Percentiles rank a stretch among this genome's conserved stretches.
phyloP scores from a whole-genome alignment of 1,284 basidiomycete species.

The Cutaneotrichosporon sp. region DNA sequence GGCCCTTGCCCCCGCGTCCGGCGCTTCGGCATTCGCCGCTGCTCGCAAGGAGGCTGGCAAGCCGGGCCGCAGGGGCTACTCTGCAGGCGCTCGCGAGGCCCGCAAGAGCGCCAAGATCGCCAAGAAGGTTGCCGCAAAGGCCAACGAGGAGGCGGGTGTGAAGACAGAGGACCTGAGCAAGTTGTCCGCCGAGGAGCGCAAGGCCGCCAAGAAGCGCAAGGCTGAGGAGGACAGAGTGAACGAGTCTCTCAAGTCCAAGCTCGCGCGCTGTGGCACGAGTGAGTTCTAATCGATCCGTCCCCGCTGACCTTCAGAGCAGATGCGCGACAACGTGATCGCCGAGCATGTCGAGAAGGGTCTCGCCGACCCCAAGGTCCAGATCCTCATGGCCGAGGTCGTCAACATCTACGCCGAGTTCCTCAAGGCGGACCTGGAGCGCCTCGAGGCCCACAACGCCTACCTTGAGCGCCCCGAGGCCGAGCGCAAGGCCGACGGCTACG shows the following conservation, averaged over 20 bases:
- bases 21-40: too few relatives aligned
- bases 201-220: background rate
- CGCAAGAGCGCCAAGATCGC: background rate
- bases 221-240: background rate
- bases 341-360: slow-evolving; percentile 57
- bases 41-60: too few relatives aligned
- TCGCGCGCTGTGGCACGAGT: slow-evolving; percentile 25
- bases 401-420: slow-evolving; percentile 63
- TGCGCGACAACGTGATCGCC: slow-evolving; percentile 40
- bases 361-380: slow-evolving; percentile 58
- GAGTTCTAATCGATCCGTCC: slow-evolving; percentile 8
- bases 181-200: background rate
- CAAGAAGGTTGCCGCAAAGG: background rate
- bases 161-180: background rate
- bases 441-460: slow-evolving; percentile 38
- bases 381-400: slow-evolving; percentile 65
- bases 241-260: slow-evolving; percentile 5
- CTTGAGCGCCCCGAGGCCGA: slow-evolving; percentile 37
- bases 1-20: slow-evolving; percentile 22
- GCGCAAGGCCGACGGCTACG: slow-evolving; percentile 17
- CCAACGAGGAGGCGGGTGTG: background rate
- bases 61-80: slow-evolving; percentile 5
- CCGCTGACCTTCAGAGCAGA: slow-evolving; percentile 21
- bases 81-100: background rate
- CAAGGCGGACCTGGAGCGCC: slow-evolving; percentile 56